These are phyloP conservation scores for Ziziphus jujuba DNA, from an alignment of 306 rosid species.

Conservation along the genomic window DNA sequence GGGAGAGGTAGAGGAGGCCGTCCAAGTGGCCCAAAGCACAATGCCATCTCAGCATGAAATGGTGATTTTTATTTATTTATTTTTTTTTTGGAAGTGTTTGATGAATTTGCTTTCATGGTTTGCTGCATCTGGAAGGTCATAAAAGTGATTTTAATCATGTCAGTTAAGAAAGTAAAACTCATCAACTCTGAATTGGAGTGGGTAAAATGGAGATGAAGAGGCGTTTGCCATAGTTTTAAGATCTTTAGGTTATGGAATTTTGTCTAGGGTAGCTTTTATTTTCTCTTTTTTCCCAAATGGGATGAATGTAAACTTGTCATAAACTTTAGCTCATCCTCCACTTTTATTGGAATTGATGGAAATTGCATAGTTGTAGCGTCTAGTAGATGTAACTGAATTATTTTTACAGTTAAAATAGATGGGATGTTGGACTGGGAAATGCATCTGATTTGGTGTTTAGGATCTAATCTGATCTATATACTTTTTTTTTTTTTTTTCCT, in stretches of 20 bases:
- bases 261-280: conserved; percentile 10
- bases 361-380: conserved; percentile 46
- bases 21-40: conserved; percentile 39
- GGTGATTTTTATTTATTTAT: not conserved
- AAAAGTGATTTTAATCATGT: conserved; percentile 8
- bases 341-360: conserved; percentile 30
- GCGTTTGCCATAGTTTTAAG: conserved; percentile 26
- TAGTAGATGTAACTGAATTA: conserved; percentile 37
- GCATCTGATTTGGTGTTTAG: conserved; percentile 8
- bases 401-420: conserved; percentile 29
- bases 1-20: conserved; percentile 61
- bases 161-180: conserved; percentile 9
- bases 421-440: conserved; percentile 5
- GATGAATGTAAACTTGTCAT: conserved; percentile 27
- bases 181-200: conserved; percentile 11
- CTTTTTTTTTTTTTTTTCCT: too few species aligned
- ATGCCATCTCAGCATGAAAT: conserved; percentile 29
- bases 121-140: not conserved
- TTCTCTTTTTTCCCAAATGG: conserved; percentile 12
- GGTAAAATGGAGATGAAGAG: conserved; percentile 18
- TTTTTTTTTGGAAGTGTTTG: not conserved
- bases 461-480: too few species aligned
- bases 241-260: not conserved
- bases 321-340: conserved; percentile 26
- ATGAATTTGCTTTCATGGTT: conserved; percentile 11